phyloP scores from a whole-genome alignment of 169 alveolate species.

The Plasmodium gallinaceum region DNA sequence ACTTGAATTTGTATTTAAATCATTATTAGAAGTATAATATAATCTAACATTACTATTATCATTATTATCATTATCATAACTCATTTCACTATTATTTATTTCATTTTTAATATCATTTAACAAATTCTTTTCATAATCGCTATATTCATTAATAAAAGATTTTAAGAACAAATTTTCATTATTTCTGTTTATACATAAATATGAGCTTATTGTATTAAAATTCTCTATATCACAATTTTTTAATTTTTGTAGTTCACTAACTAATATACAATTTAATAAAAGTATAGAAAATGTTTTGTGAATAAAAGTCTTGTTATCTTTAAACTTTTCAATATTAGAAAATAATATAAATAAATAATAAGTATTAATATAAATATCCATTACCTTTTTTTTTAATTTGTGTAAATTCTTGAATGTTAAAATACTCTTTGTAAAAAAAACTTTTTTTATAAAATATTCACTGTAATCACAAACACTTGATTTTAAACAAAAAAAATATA shows the following conservation, averaged over 20 bases:
- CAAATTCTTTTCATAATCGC: background rate
- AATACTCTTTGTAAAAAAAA: background rate
- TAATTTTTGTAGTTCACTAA: constrained; percentile 11
- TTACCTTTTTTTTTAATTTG: constrained; percentile 9
- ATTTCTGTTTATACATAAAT: constrained; percentile 13
- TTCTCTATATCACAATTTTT: background rate
- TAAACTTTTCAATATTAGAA: constrained; percentile 38
- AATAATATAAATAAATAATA: constrained; percentile 47
- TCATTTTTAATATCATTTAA: background rate
- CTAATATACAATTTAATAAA: constrained; percentile 17
- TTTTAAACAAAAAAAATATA: constrained; percentile 27
- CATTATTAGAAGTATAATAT: no score
- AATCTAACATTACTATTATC: background rate
- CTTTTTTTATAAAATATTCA: constrained; percentile 10
- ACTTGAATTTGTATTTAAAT: no score
- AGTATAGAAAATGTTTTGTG: constrained; percentile 6
- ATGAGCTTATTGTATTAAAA: constrained; percentile 6
- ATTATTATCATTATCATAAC: background rate
- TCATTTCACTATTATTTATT: background rate
- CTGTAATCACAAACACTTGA: constrained; percentile 4
- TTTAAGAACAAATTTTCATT: constrained; percentile 13
- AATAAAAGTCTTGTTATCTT: constrained; percentile 5
- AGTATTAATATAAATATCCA: constrained; percentile 48
- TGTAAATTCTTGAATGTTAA: background rate
- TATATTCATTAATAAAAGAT: constrained; percentile 2